Percentiles rank a stretch among this genome's conserved stretches.
These are phyloP conservation scores for Eutrema heterophyllum DNA, from an alignment of 345 rosid genomes.

Conservation along the genomic window DNA sequence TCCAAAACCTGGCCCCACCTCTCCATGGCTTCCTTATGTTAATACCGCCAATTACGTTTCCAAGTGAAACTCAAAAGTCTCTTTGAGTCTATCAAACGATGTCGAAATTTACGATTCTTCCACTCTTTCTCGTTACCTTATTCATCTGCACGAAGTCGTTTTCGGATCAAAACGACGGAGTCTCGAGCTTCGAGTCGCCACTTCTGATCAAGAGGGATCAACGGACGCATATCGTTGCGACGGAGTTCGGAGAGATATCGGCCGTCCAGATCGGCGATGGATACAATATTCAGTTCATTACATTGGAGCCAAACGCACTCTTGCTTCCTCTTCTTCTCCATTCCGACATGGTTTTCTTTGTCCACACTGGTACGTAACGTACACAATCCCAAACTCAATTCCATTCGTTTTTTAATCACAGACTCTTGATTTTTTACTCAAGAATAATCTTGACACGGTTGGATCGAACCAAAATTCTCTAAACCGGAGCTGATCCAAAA, in stretches of 20 bases:
- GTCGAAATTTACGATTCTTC: conserved; percentile 2
- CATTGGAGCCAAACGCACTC: conserved; percentile 68
- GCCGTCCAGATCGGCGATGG: conserved; percentile 38
- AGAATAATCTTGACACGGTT: neutral
- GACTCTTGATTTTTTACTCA: too few relatives aligned
- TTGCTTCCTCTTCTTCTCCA: conserved; percentile 83
- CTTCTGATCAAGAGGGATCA: conserved; percentile 46
- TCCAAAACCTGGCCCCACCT: neutral
- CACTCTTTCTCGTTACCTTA: neutral
- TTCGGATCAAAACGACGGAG: conserved; percentile 5
- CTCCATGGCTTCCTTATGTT: neutral
- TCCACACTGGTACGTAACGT: conserved; percentile 49
- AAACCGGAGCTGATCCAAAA: neutral
- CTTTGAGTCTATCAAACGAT: neutral
- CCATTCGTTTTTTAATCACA: neutral
- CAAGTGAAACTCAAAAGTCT: neutral
- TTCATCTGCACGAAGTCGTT: conserved; percentile 6
- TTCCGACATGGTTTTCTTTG: conserved; percentile 78
- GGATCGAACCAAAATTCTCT: neutral
- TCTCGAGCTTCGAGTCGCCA: neutral
- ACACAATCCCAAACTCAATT: neutral
- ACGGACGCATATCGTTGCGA: conserved; percentile 37
- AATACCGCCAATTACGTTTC: neutral
- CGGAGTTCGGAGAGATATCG: conserved; percentile 65
- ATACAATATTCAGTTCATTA: conserved; percentile 62